Conservation (phyloP, 768 basidiomycete species). For the Mrakia gelida region DNA sequence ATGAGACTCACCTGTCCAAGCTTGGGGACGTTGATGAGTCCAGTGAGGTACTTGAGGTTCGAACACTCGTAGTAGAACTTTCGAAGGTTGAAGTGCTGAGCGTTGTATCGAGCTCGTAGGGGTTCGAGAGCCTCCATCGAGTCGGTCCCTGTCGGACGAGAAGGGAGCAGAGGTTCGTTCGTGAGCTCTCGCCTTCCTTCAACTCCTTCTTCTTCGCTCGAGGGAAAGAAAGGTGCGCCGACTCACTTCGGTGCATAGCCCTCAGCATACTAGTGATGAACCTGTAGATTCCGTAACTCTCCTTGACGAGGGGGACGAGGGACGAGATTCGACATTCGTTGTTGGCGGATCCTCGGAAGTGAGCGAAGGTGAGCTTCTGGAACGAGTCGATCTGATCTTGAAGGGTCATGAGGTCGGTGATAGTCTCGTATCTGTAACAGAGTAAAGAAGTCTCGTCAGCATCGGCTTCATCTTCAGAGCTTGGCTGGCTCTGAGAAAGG, state of each 20-base stretch:
- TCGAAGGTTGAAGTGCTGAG: slow-evolving; percentile 87
- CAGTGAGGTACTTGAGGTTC: slow-evolving; percentile 94
- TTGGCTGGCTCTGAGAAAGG: neutral
- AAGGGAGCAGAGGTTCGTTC: neutral
- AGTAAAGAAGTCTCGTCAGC: no score
- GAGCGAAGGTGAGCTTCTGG: slow-evolving; percentile 94
- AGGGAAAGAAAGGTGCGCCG: slow-evolving; percentile 7
- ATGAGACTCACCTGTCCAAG: slow-evolving; percentile 67
- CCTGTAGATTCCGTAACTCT: slow-evolving; percentile 97
- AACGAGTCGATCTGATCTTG: slow-evolving; percentile 99
- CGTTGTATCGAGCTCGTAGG: slow-evolving; percentile 74
- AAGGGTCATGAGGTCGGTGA: slow-evolving; percentile 91
- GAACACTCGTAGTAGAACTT: slow-evolving; percentile 99
- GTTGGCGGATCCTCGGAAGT: slow-evolving; percentile 83
- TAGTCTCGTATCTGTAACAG: slow-evolving; percentile 83
- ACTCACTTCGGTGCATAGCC: slow-evolving; percentile 87
- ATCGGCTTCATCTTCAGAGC: no score
- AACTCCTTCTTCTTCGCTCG: neutral
- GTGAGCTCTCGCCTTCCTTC: neutral
- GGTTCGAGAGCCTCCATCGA: slow-evolving; percentile 85
- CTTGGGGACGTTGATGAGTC: slow-evolving; percentile 96
- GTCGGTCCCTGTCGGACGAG: slow-evolving; percentile 65
- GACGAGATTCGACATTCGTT: slow-evolving; percentile 97
- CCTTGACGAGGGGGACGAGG: slow-evolving; percentile 93
- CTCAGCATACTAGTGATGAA: slow-evolving; percentile 99